Evolutionary conservation across 2,329 filamentous ascomycete species (phyloP).

Genomic region (Aspergillus aculeatus): DNA sequence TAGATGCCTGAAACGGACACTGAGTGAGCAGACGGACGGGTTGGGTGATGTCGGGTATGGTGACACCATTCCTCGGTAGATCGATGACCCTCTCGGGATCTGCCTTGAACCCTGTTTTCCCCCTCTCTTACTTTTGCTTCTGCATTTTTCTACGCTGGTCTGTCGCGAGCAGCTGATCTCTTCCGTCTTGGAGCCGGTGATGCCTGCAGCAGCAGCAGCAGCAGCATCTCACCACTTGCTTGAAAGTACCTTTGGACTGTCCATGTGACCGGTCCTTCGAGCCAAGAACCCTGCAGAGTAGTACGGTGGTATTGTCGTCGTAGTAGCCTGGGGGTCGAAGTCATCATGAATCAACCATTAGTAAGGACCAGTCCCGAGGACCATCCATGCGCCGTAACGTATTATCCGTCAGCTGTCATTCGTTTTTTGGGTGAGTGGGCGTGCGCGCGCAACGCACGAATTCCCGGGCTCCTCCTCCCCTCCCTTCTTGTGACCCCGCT

Average conservation of each 20-base stretch:
- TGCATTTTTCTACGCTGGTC: no score
- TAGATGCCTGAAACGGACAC: no score
- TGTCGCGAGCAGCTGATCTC: background rate
- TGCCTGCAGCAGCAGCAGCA: background rate
- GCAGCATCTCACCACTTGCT: no score
- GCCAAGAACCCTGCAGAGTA: no score
- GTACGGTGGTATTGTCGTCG: no score
- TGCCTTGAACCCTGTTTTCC: background rate
- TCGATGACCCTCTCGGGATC: background rate
- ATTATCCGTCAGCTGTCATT: background rate
- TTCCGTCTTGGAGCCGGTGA: background rate
- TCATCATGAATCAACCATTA: no score
- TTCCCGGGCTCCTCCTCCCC: background rate
- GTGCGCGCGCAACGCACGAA: background rate
- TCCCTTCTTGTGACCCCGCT: background rate
- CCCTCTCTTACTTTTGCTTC: no score
- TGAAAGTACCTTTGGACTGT: no score
- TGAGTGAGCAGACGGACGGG: background rate
- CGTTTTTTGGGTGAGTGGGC: background rate
- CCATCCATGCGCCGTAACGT: background rate
- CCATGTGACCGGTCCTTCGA: no score
- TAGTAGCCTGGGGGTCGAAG: no score
- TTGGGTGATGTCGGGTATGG: background rate
- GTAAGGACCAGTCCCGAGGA: background rate
- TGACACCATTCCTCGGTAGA: background rate